Evolutionary conservation across 2,329 filamentous ascomycete genomes (phyloP), one percentile per base, ranked within the genome.

Genomic region (Cryphonectria parasitica): DNA sequence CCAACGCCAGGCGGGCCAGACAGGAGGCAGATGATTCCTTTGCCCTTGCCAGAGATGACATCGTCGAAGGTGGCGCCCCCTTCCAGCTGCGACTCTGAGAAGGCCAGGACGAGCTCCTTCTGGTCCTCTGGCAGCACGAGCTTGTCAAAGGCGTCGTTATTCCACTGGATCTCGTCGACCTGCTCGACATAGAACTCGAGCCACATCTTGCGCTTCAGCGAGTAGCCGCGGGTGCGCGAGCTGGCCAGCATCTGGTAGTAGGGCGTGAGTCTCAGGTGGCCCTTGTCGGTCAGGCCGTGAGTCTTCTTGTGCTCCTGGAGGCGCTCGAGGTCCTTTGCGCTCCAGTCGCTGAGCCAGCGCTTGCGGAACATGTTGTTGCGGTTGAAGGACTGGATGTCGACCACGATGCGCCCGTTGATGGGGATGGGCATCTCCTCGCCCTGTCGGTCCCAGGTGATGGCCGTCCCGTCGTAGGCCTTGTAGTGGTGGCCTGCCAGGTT

Each of bases 21-120:
- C 3, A 87, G 77, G 1, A 87, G 78, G 77, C 85, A 82, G 74
- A 87, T 85, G 71, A 85, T 82, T 22, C 84, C 85, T 73, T 82
- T 82, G 69, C 80, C 86, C 79, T 88, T 87, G 64, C 85, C 85
- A 13, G 80, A 80, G 75, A 87, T 86, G 69, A 87, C 79, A 71
- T 87, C 85, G 77, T 87, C 85, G 71, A 87, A 87, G 2, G 41
- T 64, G 11, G 74, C 76, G 36, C 77, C 77, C 19, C 80, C 76
- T 45, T 82, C 81, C 58, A 83, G 79, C 76, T 87, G 84, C 6
- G 81, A 82, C 76, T 85, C 80, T 1, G 83, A 84, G 67, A 87
- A 85, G 1, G 84, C 83, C 8, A 83, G 79, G 73, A 87, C 83
- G 13, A 88, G 79, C 54, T 86, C 83, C 76, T 88, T 88, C 67